Percentiles rank a stretch among this genome's conserved stretches.
These are phyloP conservation scores for Pseudonitzschia multiseries DNA, from an alignment of 108 stramenopile genomes.

Conservation along the genomic window DNA sequence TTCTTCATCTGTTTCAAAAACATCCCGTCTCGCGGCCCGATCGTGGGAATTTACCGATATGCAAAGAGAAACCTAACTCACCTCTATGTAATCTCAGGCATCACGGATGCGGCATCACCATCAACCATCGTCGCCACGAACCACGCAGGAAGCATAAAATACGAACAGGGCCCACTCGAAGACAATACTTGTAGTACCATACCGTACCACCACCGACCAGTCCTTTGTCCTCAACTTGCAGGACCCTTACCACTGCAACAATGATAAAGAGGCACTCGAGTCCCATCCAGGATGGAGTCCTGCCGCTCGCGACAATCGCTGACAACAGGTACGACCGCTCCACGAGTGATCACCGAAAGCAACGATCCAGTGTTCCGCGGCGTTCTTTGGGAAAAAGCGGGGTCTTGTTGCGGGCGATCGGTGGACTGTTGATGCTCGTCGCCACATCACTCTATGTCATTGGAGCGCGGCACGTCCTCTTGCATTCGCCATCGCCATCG, in stretches of 20 bases:
- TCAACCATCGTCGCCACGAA: no score
- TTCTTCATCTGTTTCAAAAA: no score
- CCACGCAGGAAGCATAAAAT: no score
- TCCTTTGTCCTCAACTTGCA: background rate
- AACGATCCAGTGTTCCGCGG: background rate
- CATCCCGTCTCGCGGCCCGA: no score
- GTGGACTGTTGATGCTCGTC: background rate
- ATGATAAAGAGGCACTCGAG: background rate
- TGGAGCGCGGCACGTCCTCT: background rate
- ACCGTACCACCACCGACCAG: background rate
- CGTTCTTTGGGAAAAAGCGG: background rate
- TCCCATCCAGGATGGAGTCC: background rate
- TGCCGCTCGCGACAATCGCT: background rate
- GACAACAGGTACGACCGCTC: background rate
- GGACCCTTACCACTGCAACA: background rate
- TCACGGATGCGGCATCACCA: no score
- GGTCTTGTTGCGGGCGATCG: background rate
- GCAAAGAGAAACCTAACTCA: no score
- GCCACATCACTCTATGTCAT: background rate
- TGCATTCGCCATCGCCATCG: background rate
- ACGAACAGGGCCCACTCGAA: no score
- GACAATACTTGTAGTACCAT: no score
- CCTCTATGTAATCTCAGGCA: no score
- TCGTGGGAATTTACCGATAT: no score
- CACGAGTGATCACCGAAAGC: background rate